Base-by-base conservation (phyloP, 1,284 basidiomycete genomes). In the Termitomyces sp. region DNA sequence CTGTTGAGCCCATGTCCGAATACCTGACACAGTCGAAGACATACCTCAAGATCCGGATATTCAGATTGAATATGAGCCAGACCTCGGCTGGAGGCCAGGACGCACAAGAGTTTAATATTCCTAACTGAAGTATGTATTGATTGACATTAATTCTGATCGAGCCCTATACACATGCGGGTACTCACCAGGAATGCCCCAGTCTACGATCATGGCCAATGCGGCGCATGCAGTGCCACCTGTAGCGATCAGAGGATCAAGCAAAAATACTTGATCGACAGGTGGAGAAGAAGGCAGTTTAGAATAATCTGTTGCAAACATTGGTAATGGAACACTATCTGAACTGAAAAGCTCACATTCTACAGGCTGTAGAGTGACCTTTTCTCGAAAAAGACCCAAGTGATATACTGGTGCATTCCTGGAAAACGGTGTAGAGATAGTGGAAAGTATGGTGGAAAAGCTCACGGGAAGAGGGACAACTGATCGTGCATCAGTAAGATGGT, bases 201-300 rank as follows among this genome's bases (percentile, higher is more conserved):
- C 93, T 6, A 79, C 64, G 45, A 95, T 76, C 91, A 94, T 95
- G 50, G 79, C 68, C 54, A 96, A 68, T 2, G 94, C 94, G 13
- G 94, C 93, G 57, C 84, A 80, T 5, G 90, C 92, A 2, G 95
- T 97, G n/a, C 92, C 91, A 57, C 94, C 95, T 0, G 95, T 98
- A 0, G 95, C 95, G 64, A 98, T 88, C 41, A 98, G 73, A 3
- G 95, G 92, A 64, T 98, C 95, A 40, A 98, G 79, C 38, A 98
- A 74, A 72, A 86, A 92, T 28, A 94, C 88, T 45, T 83, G 73
- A 66, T 97, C 94, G 5, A 94, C 83, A 0, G 88, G 86, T 1
- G 89, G 85, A 15, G 75, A 73, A 30, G 82, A 73, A 6, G 94
- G 95, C 10, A 98, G 80, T 73, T 96, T 96, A 57, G 92, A 94